Evolutionary conservation across 2,329 filamentous ascomycete genomes (phyloP).

Genomic region (Plenodomus biglobosus): DNA sequence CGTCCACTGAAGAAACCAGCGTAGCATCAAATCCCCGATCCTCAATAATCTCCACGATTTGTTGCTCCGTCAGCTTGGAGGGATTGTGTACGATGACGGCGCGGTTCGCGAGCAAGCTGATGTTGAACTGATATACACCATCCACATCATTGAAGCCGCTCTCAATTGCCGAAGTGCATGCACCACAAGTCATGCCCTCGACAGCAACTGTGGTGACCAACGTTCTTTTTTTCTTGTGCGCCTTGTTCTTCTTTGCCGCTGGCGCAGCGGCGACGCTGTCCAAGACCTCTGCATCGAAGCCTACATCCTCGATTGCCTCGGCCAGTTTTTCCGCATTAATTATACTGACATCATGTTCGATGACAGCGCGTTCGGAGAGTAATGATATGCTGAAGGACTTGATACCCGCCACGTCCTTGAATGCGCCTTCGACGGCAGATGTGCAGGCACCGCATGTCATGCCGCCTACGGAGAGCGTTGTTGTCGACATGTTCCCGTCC

Average conservation of each 20-base stretch:
- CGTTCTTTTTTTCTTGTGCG: conserved; percentile 47
- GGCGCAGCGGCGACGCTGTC: conserved; percentile 61
- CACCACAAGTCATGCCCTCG: conserved; percentile 96
- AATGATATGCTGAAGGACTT: conserved; percentile 79
- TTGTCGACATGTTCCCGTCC: conserved; percentile 55
- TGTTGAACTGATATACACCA: conserved; percentile 86
- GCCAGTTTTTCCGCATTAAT: conserved; percentile 57
- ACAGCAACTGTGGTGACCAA: conserved; percentile 83
- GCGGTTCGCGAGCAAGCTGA: conserved; percentile 88
- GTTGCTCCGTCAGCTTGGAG: conserved; percentile 66
- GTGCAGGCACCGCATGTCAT: conserved; percentile 94
- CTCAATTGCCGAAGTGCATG: conserved; percentile 91
- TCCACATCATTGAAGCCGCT: conserved; percentile 74
- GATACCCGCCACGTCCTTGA: conserved; percentile 73
- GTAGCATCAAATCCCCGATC: conserved; percentile 86
- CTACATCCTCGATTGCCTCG: conserved; percentile 66
- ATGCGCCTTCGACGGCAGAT: conserved; percentile 78
- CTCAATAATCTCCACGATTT: conserved; percentile 81
- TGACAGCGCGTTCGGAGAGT: conserved; percentile 79
- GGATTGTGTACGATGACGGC: conserved; percentile 85
- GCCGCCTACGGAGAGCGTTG: conserved; percentile 76
- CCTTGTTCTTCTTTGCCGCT: conserved; percentile 37
- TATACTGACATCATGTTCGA: conserved; percentile 70
- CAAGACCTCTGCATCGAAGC: conserved; percentile 78
- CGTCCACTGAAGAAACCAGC: conserved; percentile 73